These are phyloP conservation scores for Schizochytrium sp. DNA, from an alignment of 108 stramenopile species.

Conservation along the genomic window DNA sequence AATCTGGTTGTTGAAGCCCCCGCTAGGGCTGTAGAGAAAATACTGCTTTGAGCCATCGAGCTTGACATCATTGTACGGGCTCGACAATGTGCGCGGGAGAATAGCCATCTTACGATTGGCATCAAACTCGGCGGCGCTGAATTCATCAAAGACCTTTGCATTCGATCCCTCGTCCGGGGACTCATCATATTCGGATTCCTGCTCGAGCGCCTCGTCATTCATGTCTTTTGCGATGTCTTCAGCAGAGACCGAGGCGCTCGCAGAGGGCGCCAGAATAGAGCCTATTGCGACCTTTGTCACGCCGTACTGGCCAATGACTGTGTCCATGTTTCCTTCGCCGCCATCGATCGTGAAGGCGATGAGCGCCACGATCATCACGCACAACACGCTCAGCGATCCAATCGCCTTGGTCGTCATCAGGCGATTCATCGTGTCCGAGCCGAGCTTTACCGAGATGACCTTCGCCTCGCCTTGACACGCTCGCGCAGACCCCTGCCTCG, in stretches of 20 bases:
- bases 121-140: neutral
- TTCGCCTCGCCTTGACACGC: neutral
- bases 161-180: neutral
- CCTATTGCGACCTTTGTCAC: neutral
- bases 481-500: no score
- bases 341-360: neutral
- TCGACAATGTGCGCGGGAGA: neutral
- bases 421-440: neutral
- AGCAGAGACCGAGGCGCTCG: no score
- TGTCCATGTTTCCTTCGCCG: neutral
- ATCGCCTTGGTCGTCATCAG: neutral
- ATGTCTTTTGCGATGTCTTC: no score
- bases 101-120: neutral
- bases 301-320: neutral
- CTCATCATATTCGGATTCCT: neutral
- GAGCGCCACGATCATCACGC: neutral
- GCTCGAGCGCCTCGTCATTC: no score
- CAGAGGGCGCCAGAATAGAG: no score
- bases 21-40: neutral
- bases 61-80: neutral
- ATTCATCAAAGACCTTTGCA: neutral
- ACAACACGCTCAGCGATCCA: neutral
- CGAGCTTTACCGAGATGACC: neutral
- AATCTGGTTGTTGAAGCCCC: neutral
- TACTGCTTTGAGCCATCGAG: neutral